These are phyloP conservation scores for Alternaria arbusti DNA, from an alignment of 2,329 filamentous ascomycete species.

Conservation along the genomic window DNA sequence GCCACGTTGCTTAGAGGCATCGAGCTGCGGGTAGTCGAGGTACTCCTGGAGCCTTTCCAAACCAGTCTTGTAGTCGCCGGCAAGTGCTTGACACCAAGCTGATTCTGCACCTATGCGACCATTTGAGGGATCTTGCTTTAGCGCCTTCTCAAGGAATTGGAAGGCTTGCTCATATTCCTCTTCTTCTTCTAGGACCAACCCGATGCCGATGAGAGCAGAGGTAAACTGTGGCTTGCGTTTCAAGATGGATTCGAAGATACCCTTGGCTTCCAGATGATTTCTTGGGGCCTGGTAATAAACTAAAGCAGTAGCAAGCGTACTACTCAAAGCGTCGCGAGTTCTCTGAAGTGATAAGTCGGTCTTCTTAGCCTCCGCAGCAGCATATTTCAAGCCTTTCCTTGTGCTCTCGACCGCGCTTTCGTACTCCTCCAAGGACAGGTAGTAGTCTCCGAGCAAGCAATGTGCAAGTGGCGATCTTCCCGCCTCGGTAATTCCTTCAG, in stretches of 20 bases:
- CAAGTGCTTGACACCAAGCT: slow-evolving; percentile 89
- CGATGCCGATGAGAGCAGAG: slow-evolving; percentile 83
- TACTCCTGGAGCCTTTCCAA: slow-evolving; percentile 74
- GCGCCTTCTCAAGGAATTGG: slow-evolving; percentile 77
- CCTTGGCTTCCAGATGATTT: slow-evolving; percentile 85
- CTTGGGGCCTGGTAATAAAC: slow-evolving; percentile 90
- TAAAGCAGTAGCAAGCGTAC: slow-evolving; percentile 82
- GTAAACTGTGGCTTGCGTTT: slow-evolving; percentile 77
- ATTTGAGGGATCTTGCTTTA: slow-evolving; percentile 75
- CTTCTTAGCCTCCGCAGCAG: slow-evolving; percentile 66
- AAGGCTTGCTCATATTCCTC: slow-evolving; percentile 85
- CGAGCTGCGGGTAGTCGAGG: slow-evolving; percentile 64
- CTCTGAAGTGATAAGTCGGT: slow-evolving; percentile 70
- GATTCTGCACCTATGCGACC: slow-evolving; percentile 82
- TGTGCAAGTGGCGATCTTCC: slow-evolving; percentile 79
- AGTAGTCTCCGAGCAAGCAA: slow-evolving; percentile 82
- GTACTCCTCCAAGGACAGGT: slow-evolving; percentile 83
- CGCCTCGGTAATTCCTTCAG: slow-evolving; percentile 58
- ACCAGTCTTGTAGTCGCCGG: slow-evolving; percentile 74
- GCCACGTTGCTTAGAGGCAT: slow-evolving; percentile 64
- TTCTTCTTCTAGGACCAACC: slow-evolving; percentile 90
- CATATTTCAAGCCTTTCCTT: slow-evolving; percentile 71
- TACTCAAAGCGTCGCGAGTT: slow-evolving; percentile 72
- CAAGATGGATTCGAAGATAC: slow-evolving; percentile 83
- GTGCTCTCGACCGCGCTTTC: slow-evolving; percentile 80